Conservation (phyloP, 495 filamentous ascomycete species). For the Daldinia loculata region DNA sequence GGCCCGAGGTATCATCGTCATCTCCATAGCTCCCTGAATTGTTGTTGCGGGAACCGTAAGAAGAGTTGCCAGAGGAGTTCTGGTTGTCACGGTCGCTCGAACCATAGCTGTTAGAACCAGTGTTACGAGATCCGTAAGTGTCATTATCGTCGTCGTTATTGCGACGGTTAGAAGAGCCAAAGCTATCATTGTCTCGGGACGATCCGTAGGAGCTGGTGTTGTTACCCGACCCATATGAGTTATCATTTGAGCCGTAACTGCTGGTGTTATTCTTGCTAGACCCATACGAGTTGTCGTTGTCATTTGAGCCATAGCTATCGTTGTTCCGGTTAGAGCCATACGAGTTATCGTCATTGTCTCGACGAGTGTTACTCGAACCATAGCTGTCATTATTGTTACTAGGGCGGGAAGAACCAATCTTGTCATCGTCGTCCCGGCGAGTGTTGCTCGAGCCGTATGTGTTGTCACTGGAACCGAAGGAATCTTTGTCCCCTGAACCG, state of each 20-base stretch:
- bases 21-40: constrained; percentile 8
- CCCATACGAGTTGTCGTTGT: constrained; percentile 22
- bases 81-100: constrained; percentile 16
- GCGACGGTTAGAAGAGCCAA: constrained; percentile 22
- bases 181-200: constrained; percentile 9
- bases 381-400: constrained; percentile 27
- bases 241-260: constrained; percentile 32
- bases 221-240: constrained; percentile 29
- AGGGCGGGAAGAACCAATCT: constrained; percentile 9
- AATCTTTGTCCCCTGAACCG: constrained; percentile 29
- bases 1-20: constrained; percentile 12
- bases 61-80: constrained; percentile 11
- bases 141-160: constrained; percentile 21
- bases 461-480: constrained; percentile 33
- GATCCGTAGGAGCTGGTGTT: constrained; percentile 38
- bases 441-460: constrained; percentile 41
- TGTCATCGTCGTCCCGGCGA: constrained; percentile 5
- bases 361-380: constrained; percentile 27
- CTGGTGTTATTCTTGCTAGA: constrained; percentile 2
- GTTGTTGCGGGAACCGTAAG: constrained; percentile 7
- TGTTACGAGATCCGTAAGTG: constrained; percentile 37
- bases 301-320: constrained; percentile 33
- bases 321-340: constrained; percentile 32
- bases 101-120: constrained; percentile 8
- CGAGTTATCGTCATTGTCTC: constrained; percentile 7